A percentile compares a stretch with the other conserved stretches of the same genome.
Evolutionary conservation across 1,139 yeast genomes (phyloP).

Genomic region (Geotrichum fermentans): DNA sequence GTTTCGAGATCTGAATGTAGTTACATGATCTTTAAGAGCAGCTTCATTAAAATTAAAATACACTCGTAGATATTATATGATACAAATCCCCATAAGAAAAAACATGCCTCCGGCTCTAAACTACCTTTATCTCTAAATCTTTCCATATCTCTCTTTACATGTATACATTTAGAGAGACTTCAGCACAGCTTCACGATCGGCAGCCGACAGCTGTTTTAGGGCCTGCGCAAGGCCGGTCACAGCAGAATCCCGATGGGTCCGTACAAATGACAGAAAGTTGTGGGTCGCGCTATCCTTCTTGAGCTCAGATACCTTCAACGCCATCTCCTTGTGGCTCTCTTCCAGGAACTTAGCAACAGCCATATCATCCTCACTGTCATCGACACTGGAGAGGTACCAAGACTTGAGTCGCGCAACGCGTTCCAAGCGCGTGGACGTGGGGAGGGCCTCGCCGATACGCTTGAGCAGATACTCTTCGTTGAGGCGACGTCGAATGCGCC

Average conservation of each 20-base stretch:
- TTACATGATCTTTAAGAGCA: too few species aligned
- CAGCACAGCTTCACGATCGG: conserved; percentile 53
- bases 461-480: conserved; percentile 84
- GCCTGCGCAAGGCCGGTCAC: conserved; percentile 59
- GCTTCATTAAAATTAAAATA: too few species aligned
- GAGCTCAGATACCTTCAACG: conserved; percentile 57
- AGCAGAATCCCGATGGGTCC: conserved; percentile 48
- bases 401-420: conserved; percentile 81
- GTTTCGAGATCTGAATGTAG: too few species aligned
- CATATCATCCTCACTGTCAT: conserved; percentile 67
- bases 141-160: too few species aligned
- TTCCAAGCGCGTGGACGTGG: conserved; percentile 65
- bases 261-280: conserved; percentile 24
- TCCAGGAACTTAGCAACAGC: conserved; percentile 85
- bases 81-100: too few species aligned
- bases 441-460: conserved; percentile 63
- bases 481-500: conserved; percentile 96
- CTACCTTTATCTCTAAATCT: too few species aligned
- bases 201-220: conserved; percentile 52
- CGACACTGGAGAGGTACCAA: conserved; percentile 63
- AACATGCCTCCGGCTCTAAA: too few species aligned
- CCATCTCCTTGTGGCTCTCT: conserved; percentile 62
- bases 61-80: too few species aligned
- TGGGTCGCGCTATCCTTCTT: conserved; percentile 30
- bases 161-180: conserved; percentile 26